Evolutionary conservation across 495 filamentous ascomycete species (phyloP), one percentile per base, ranked within the genome.

Genomic region (Annulohypoxylon stygium): DNA sequence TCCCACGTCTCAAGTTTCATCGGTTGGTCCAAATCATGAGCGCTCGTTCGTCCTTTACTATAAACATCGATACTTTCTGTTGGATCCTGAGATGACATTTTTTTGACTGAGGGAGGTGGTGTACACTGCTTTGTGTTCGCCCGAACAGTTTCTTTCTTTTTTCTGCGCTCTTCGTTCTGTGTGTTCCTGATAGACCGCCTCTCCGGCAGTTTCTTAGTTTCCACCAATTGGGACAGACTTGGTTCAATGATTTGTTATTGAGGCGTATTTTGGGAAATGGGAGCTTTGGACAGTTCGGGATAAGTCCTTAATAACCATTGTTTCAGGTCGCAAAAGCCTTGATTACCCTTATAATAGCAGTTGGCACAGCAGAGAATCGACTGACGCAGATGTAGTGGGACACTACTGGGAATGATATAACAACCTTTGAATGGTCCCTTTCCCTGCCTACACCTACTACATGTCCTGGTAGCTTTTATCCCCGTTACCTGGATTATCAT

Each of bases 1-100:
- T 82, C 80, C 80, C 80, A 82, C 9, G 60, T 65, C 61, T 84
- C 82, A 71, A 85, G 80, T 51, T 84, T 77, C 3, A 82, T 67
- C 1, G 75, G 55, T 2, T 78, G 70, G 18, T 57, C 70, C 25
- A 58, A 34, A 30, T 60, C 47, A 3, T 33, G 10, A 18, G 18
- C 41, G 14, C 8, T 50, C 18, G 34, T 23, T n/a, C n/a, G 3
- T 25, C 1, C 33, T 8, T 8, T 36, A 3, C 30, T 25, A 10
- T 3, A 14, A 14, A 20, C 4, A 10, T 12, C 20, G 4, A n/a
- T 14, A n/a, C 20, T 4, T 2, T 53, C 33, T 4, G 2, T 39
- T 10, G 11, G 0, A 55, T 47, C n/a, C 16, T 41, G 9, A 36
- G 23, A 14, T 16, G 5, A 2, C 0, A 45, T 58, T 36, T 48